These are phyloP conservation scores for Fusarium albidum DNA, from an alignment of 2,329 filamentous ascomycete genomes.

Conservation along the genomic window DNA sequence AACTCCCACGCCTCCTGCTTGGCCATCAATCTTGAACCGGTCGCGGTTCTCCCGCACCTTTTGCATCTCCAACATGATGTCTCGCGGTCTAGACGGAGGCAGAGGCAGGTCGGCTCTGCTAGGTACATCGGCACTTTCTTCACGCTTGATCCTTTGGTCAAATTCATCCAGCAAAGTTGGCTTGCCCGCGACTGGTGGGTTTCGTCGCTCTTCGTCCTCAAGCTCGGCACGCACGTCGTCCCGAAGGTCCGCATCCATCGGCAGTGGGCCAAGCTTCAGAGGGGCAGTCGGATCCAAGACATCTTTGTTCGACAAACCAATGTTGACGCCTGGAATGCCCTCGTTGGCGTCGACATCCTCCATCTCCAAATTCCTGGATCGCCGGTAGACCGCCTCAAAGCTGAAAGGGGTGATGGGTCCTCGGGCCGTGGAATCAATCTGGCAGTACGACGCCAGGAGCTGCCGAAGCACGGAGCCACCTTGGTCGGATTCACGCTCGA, in stretches of 20 bases:
- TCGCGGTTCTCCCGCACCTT: conserved; percentile 94
- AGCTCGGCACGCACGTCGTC: conserved; percentile 88
- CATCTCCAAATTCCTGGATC: conserved; percentile 67
- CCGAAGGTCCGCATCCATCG: conserved; percentile 83
- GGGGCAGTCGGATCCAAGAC: conserved; percentile 63
- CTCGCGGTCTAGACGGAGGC: conserved; percentile 85
- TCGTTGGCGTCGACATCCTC: conserved; percentile 71
- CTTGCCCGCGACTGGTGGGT: conserved; percentile 75
- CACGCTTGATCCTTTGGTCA: conserved; percentile 86
- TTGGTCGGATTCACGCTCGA: conserved; percentile 85
- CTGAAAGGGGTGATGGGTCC: conserved; percentile 71
- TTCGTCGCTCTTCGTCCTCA: conserved; percentile 81
- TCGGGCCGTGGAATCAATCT: conserved; percentile 65
- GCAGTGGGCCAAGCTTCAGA: conserved; percentile 81
- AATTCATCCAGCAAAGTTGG: conserved; percentile 85
- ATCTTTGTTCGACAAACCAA: conserved; percentile 68
- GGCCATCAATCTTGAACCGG: conserved; percentile 85
- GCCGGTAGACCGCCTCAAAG: conserved; percentile 67
- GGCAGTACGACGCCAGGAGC: conserved; percentile 70
- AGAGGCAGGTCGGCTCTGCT: conserved; percentile 82
- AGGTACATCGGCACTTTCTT: conserved; percentile 86
- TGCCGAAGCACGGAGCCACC: conserved; percentile 81
- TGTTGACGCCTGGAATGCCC: conserved; percentile 70
- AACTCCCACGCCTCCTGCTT: conserved; percentile 83
- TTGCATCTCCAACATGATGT: conserved; percentile 93